A percentile compares a stretch with the other conserved stretches of the same genome.
phyloP scores from a whole-genome alignment of 2,329 filamentous ascomycete species.

The Rutstroemia sydowiana region DNA sequence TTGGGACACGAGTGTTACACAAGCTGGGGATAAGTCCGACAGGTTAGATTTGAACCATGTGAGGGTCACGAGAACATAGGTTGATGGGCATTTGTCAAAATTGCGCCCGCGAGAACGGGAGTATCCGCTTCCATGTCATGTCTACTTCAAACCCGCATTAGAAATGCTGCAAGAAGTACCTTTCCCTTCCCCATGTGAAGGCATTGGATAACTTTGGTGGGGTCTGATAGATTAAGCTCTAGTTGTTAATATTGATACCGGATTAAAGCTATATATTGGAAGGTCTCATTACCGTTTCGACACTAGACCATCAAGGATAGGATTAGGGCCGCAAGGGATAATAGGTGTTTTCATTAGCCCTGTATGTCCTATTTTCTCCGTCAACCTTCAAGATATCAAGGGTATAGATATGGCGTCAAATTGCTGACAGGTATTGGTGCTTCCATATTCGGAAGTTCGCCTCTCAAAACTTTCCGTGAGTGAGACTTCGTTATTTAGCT shows the following conservation, averaged over 20 bases:
- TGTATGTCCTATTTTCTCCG: background rate
- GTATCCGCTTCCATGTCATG: conserved; percentile 14
- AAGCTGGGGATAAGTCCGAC: conserved; percentile 11
- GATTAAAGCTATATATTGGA: conserved; percentile 3
- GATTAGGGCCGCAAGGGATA: background rate
- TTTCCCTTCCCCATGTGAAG: conserved; percentile 6
- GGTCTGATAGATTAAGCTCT: background rate
- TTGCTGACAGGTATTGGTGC: conserved; percentile 4
- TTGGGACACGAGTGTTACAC: conserved; percentile 26
- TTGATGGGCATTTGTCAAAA: conserved; percentile 8
- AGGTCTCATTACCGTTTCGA: conserved; percentile 1
- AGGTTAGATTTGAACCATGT: conserved; percentile 16
- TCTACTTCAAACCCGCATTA: background rate
- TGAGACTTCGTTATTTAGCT: too few species aligned
- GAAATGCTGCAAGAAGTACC: conserved; percentile 6
- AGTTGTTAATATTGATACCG: conserved; percentile 7
- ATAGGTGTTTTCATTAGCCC: background rate
- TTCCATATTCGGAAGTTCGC: conserved; percentile 4
- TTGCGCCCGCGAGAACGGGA: conserved; percentile 19
- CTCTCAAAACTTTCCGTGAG: background rate
- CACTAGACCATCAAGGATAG: background rate
- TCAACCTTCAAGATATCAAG: background rate
- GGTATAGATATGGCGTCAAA: background rate
- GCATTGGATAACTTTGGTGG: background rate
- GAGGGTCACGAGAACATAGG: conserved; percentile 24